These are phyloP conservation scores for Diphasiastrum complanatum DNA, from an alignment of 83 land plant species.

Conservation along the genomic window DNA sequence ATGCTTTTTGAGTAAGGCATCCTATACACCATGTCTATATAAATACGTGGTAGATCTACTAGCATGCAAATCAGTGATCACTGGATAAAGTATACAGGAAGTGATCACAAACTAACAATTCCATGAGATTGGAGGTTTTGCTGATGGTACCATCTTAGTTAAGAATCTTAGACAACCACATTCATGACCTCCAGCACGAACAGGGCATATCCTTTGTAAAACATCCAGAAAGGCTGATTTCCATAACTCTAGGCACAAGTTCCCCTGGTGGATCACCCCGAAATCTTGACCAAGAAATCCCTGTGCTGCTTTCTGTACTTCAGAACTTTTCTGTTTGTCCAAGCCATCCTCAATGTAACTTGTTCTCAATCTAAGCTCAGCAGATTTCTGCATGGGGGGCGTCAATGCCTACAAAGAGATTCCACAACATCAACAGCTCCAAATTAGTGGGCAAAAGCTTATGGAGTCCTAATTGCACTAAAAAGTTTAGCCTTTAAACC, in stretches of 20 bases:
- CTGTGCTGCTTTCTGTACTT: neutral
- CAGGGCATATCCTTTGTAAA: constrained; percentile 27
- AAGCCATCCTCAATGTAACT: neutral
- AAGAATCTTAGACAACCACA: constrained; percentile 38
- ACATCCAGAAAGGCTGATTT: constrained; percentile 32
- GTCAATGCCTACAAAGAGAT: constrained; percentile 28
- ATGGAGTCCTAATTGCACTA: neutral
- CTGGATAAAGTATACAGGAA: no score
- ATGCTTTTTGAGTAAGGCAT: no score
- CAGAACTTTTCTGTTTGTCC: constrained; percentile 13
- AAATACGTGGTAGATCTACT: no score
- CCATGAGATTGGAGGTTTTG: no score
- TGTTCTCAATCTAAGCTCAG: neutral
- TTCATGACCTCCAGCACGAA: constrained; percentile 27
- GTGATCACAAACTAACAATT: no score
- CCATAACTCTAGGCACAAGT: constrained; percentile 32
- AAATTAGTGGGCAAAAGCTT: neutral
- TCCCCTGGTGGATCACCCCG: constrained; percentile 28
- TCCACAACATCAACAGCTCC: neutral
- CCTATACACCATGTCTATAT: no score
- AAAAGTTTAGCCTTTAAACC: neutral
- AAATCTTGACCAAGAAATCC: constrained; percentile 6
- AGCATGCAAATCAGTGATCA: no score
- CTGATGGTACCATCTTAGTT: constrained; percentile 21
- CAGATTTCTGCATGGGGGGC: constrained; percentile 31